Evolutionary conservation across 208 protist genomes (phyloP).

Genomic region (Endotrypanum monterogeii): DNA sequence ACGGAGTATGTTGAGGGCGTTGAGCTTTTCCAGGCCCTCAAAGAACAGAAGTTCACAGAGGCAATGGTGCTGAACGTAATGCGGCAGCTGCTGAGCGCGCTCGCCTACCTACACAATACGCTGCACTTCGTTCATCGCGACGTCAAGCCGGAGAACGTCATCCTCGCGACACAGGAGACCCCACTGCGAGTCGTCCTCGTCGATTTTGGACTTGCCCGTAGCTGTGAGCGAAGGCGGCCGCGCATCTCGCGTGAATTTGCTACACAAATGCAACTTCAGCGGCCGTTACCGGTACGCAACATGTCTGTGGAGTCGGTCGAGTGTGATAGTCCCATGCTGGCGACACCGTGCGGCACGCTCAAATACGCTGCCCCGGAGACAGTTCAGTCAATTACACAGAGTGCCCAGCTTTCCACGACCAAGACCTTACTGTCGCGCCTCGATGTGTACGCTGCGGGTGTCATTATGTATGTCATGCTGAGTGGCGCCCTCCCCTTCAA

Average conservation of each 20-base stretch:
- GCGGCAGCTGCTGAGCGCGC: slow-evolving; percentile 69
- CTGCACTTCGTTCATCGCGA: slow-evolving; percentile 85
- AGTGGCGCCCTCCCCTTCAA: slow-evolving; percentile 76
- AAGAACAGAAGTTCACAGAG: slow-evolving; percentile 62
- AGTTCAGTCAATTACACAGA: slow-evolving; percentile 66
- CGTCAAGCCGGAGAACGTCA: slow-evolving; percentile 89
- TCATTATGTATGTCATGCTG: slow-evolving; percentile 88
- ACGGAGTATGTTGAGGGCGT: slow-evolving; percentile 79
- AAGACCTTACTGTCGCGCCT: slow-evolving; percentile 59
- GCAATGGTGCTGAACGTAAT: slow-evolving; percentile 61
- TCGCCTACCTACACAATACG: slow-evolving; percentile 81
- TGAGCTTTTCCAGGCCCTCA: slow-evolving; percentile 77
- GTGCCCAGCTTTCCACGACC: slow-evolving; percentile 63
- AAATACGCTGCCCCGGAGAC: slow-evolving; percentile 87
- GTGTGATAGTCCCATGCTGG: slow-evolving; percentile 75
- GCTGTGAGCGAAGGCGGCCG: slow-evolving; percentile 20
- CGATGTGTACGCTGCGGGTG: slow-evolving; percentile 77
- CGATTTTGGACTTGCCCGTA: slow-evolving; percentile 82
- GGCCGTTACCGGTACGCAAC: slow-evolving; percentile 11
- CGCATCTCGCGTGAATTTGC: slow-evolving; percentile 21
- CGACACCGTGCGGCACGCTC: slow-evolving; percentile 86
- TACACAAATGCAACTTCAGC: slow-evolving; percentile 13
- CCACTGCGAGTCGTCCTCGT: slow-evolving; percentile 69
- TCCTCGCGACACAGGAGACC: slow-evolving; percentile 47
- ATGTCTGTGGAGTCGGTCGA: slow-evolving; percentile 40